phyloP scores from a whole-genome alignment of 208 protist genomes.

The Plasmodiophora brassicae region DNA sequence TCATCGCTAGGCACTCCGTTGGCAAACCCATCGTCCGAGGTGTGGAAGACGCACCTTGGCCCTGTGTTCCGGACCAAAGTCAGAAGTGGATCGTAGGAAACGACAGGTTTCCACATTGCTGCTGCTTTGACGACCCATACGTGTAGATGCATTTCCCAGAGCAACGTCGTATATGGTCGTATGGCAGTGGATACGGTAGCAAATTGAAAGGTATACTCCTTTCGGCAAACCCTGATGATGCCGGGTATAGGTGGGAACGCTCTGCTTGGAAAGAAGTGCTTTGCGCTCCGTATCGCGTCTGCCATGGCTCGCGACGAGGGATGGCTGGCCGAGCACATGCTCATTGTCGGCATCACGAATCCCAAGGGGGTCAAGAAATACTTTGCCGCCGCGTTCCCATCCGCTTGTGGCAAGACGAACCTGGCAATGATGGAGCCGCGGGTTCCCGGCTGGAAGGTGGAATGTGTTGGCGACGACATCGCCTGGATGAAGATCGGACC shows the following conservation, averaged over 20 bases:
- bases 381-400: conserved; percentile 69
- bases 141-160: too few relatives aligned
- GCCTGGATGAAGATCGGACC: conserved; percentile 63
- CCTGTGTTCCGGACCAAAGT: conserved; percentile 42
- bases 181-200: conserved; percentile 69
- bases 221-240: too few relatives aligned
- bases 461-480: conserved; percentile 69
- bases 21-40: conserved; percentile 37
- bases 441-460: conserved; percentile 63
- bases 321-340: conserved; percentile 74
- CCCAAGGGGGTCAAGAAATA: conserved; percentile 60
- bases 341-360: conserved; percentile 66
- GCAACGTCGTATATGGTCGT: conserved; percentile 57
- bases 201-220: too few relatives aligned
- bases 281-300: conserved; percentile 68
- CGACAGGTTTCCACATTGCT: too few relatives aligned
- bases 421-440: conserved; percentile 64
- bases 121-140: too few relatives aligned
- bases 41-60: conserved; percentile 44
- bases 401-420: conserved; percentile 75
- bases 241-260: too few relatives aligned
- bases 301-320: conserved; percentile 58
- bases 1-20: conserved; percentile 54
- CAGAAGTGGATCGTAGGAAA: too few relatives aligned
- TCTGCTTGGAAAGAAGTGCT: conserved; percentile 75